phyloP scores from a whole-genome alignment of 169 alveolate species.

The Cyclospora cayetanensis region DNA sequence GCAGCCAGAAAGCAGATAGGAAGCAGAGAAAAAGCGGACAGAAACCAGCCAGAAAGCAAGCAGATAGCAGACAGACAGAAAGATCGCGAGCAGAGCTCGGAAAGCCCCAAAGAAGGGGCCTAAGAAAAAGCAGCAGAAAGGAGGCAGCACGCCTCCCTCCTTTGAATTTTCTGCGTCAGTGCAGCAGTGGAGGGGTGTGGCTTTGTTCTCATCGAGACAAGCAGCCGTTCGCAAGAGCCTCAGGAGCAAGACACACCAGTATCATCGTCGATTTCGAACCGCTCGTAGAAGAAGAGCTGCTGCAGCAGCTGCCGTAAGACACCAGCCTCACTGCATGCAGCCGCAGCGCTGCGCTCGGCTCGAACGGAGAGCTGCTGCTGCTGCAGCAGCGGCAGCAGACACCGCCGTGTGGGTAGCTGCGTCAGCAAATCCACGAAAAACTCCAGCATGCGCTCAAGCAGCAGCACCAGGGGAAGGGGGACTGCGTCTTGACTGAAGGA shows the following conservation, averaged over 20 bases:
- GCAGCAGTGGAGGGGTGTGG: not conserved
- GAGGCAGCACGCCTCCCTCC: not conserved
- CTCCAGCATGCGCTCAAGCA: constrained; percentile 72
- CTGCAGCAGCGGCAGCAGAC: constrained; percentile 74
- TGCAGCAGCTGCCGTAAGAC: constrained; percentile 64
- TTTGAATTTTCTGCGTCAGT: not conserved
- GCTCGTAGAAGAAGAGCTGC: constrained; percentile 71
- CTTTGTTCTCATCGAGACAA: not conserved
- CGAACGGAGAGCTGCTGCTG: constrained; percentile 73
- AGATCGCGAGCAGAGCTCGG: not conserved
- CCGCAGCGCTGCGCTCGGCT: constrained; percentile 11
- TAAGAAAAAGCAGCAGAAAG: not conserved
- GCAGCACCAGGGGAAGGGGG: not conserved
- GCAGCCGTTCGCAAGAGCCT: not conserved
- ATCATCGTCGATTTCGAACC: constrained; percentile 77
- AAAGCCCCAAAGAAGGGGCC: not conserved
- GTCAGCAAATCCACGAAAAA: constrained; percentile 71
- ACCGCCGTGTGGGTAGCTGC: constrained; percentile 77
- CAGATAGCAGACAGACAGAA: not conserved
- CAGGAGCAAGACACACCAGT: constrained; percentile 59
- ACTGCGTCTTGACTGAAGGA: not conserved
- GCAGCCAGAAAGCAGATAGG: too few relatives aligned
- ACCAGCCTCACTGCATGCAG: constrained; percentile 23
- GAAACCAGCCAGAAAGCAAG: too few relatives aligned
- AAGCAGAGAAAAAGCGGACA: too few relatives aligned